A percentile compares a stretch with the other conserved stretches of the same genome.
phyloP scores from a whole-genome alignment of 75 land plant species.

The Chamaecyparis obtusa region DNA sequence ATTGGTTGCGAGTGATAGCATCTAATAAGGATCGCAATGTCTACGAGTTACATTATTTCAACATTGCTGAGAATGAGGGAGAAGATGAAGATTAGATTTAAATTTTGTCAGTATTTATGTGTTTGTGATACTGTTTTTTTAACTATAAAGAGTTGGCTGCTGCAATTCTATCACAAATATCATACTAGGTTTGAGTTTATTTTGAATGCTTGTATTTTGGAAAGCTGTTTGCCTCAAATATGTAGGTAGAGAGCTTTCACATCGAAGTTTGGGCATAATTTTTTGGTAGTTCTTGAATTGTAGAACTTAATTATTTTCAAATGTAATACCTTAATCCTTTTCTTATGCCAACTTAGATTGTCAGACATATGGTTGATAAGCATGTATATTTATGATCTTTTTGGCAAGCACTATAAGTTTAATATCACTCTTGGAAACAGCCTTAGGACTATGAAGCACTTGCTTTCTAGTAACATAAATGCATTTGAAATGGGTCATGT shows the following conservation, averaged over 20 bases:
- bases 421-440: too few relatives aligned
- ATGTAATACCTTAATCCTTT: too few relatives aligned
- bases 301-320: background rate
- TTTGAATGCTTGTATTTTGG: background rate
- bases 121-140: background rate
- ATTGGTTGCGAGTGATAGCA: slow-evolving; percentile 54
- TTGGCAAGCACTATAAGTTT: too few relatives aligned
- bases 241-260: background rate
- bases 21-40: slow-evolving; percentile 41
- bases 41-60: slow-evolving; percentile 42
- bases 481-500: too few relatives aligned
- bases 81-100: slow-evolving; percentile 55
- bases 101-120: too few relatives aligned
- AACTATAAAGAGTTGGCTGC: background rate
- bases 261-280: background rate
- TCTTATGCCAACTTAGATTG: too few relatives aligned
- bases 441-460: too few relatives aligned
- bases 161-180: background rate
- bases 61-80: slow-evolving; percentile 47
- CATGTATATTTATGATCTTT: too few relatives aligned
- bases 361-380: too few relatives aligned
- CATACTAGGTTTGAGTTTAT: background rate
- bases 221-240: background rate
- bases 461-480: too few relatives aligned
- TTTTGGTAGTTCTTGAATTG: background rate